Evolutionary conservation across 768 basidiomycete species (phyloP).

Genomic region (Serendipita vermifera): DNA sequence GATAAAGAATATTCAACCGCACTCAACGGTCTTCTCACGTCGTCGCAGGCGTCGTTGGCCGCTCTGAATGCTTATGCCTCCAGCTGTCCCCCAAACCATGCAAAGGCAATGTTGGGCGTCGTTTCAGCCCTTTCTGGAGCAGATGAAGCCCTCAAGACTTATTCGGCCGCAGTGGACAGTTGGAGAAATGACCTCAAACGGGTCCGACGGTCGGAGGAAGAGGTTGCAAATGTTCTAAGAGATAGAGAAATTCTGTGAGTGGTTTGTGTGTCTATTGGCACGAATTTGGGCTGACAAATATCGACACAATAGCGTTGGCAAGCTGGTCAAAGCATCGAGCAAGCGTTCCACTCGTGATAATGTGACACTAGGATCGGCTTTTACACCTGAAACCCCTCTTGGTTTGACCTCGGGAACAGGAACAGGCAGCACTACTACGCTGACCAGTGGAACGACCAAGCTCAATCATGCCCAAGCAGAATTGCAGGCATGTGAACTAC

Average conservation of each 20-base stretch:
- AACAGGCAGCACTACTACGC: neutral
- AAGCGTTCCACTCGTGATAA: slow-evolving; percentile 7
- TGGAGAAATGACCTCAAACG: slow-evolving; percentile 50
- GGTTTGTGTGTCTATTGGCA: neutral
- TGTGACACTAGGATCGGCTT: neutral
- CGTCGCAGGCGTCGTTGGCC: slow-evolving; percentile 47
- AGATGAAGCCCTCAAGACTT: slow-evolving; percentile 54
- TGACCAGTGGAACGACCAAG: slow-evolving; percentile 10
- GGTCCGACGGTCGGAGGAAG: slow-evolving; percentile 59
- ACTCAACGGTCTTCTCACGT: slow-evolving; percentile 41
- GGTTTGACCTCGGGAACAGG: too few relatives aligned
- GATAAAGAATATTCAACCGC: slow-evolving; percentile 64
- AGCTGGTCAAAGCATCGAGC: neutral
- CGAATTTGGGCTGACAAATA: neutral
- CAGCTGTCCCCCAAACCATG: slow-evolving; percentile 43
- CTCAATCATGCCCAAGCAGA: slow-evolving; percentile 48
- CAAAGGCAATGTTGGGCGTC: slow-evolving; percentile 39
- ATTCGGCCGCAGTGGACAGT: slow-evolving; percentile 45
- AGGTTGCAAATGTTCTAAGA: slow-evolving; percentile 51
- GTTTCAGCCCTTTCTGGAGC: slow-evolving; percentile 46
- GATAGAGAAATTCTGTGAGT: slow-evolving; percentile 76
- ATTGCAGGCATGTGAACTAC: slow-evolving; percentile 69
- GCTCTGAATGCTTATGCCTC: slow-evolving; percentile 63
- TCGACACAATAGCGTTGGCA: neutral
- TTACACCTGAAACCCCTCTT: too few relatives aligned